phyloP scores from a whole-genome alignment of 352 stramenopile species.

The Pelagophyceae sp. region DNA sequence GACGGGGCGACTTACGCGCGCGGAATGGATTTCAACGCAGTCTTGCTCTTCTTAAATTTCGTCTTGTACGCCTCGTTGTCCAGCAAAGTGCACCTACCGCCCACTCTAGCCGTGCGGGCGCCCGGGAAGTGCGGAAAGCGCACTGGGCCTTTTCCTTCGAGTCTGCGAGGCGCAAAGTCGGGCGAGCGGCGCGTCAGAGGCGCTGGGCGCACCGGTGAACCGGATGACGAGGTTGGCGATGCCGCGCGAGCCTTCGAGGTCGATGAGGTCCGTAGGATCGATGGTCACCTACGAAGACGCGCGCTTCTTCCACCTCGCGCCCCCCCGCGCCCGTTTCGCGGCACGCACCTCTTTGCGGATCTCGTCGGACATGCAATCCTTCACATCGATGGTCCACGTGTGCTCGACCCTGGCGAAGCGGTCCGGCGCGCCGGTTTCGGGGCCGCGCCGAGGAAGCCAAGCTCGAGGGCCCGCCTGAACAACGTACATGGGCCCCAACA shows the following conservation, averaged over 20 bases:
- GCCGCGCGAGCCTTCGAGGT: background rate
- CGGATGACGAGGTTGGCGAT: background rate
- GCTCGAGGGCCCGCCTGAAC: too few species aligned
- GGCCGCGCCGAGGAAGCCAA: too few species aligned
- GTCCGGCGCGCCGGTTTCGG: background rate
- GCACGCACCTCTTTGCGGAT: too few species aligned
- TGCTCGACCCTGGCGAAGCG: background rate
- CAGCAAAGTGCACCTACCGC: background rate
- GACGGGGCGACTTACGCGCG: too few species aligned
- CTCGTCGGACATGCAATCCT: constrained; percentile 2
- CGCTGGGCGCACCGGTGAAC: too few species aligned
- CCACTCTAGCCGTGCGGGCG: too few species aligned
- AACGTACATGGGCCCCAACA: too few species aligned
- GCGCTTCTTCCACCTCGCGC: too few species aligned
- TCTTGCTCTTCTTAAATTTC: constrained; percentile 1
- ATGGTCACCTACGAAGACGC: background rate
- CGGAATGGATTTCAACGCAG: background rate
- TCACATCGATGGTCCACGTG: background rate
- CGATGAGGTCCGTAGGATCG: background rate
- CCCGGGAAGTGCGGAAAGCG: too few species aligned
- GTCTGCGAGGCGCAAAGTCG: too few species aligned
- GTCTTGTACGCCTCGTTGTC: background rate
- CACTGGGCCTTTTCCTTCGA: background rate
- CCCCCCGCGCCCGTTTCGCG: too few species aligned
- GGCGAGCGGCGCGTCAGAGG: too few species aligned